Percentiles rank a stretch among this genome's conserved stretches.
Evolutionary conservation across 805 yeast genomes (phyloP).

Genomic region (Saccharomycopsis microspora): DNA sequence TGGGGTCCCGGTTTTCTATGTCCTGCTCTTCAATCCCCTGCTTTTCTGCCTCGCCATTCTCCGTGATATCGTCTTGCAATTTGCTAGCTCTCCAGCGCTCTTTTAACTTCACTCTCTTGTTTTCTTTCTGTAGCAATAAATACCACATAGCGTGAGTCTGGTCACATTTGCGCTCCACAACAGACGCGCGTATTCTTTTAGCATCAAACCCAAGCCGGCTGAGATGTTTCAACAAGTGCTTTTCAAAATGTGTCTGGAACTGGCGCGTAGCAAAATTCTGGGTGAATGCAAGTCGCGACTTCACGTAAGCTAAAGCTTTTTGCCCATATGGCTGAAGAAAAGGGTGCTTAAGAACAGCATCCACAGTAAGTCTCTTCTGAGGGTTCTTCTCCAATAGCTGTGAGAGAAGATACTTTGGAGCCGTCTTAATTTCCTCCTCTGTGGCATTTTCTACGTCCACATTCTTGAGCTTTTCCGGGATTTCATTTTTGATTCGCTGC

Average conservation of each 20-base stretch:
- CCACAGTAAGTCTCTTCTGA: conserved; percentile 40
- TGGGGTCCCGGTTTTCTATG: no score
- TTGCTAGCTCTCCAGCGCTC: conserved; percentile 3
- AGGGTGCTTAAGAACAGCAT: conserved; percentile 39
- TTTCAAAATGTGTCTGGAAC: conserved; percentile 11
- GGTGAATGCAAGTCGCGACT: conserved; percentile 16
- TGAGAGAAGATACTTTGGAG: conserved; percentile 27
- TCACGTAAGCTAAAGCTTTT: conserved; percentile 29
- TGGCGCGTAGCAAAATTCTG: conserved; percentile 7
- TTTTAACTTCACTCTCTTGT: conserved; percentile 22
- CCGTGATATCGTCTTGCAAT: conserved; percentile 9
- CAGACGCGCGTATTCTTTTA: conserved; percentile 25
- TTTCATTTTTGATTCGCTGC: conserved; percentile 46
- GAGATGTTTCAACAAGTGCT: conserved; percentile 15
- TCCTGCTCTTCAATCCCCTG: no score
- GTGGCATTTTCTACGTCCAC: conserved; percentile 37
- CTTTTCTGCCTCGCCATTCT: conserved; percentile 6
- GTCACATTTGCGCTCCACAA: conserved; percentile 51
- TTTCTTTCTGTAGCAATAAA: conserved; percentile 21
- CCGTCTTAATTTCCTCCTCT: conserved; percentile 11
- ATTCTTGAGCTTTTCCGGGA: conserved; percentile 31
- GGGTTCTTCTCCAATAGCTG: conserved; percentile 59
- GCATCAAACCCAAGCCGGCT: conserved; percentile 16
- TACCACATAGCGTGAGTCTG: conserved; percentile 22
- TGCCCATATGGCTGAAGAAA: conserved; percentile 37